These are phyloP conservation scores for Hura crepitans DNA, from an alignment of 441 rosid species.

Conservation along the genomic window DNA sequence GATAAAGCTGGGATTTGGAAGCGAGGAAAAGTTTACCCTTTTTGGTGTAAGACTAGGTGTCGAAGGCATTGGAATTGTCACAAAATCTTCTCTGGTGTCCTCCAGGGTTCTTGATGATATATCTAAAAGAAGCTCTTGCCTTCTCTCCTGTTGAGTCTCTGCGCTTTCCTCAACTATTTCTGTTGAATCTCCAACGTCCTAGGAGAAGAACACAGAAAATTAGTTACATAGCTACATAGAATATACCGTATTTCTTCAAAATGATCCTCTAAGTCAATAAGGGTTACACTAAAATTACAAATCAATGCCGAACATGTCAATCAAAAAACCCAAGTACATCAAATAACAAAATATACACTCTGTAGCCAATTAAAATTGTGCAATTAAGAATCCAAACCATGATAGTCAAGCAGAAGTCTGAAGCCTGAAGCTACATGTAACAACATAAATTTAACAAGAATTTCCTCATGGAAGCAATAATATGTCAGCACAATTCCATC, in stretches of 20 bases:
- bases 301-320: background rate
- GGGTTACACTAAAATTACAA: constrained; percentile 1
- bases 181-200: constrained; percentile 44
- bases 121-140: constrained; percentile 40
- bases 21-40: constrained; percentile 77
- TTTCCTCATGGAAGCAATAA: background rate
- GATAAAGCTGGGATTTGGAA: constrained; percentile 54
- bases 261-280: constrained; percentile 1
- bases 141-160: constrained; percentile 29
- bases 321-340: background rate
- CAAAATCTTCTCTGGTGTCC: constrained; percentile 39
- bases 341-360: background rate
- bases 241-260: constrained; percentile 10
- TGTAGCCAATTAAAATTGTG: too few relatives aligned
- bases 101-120: constrained; percentile 45
- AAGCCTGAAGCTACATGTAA: too few relatives aligned
- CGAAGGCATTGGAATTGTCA: constrained; percentile 44
- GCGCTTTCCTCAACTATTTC: constrained; percentile 63
- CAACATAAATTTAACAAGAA: too few relatives aligned
- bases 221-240: constrained; percentile 1
- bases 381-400: too few relatives aligned
- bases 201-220: constrained; percentile 20
- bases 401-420: too few relatives aligned
- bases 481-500: background rate
- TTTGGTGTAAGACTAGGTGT: constrained; percentile 59